Evolutionary conservation across 768 basidiomycete genomes (phyloP), one percentile per base, ranked within the genome.

Genomic region (Serpula lacrymans): DNA sequence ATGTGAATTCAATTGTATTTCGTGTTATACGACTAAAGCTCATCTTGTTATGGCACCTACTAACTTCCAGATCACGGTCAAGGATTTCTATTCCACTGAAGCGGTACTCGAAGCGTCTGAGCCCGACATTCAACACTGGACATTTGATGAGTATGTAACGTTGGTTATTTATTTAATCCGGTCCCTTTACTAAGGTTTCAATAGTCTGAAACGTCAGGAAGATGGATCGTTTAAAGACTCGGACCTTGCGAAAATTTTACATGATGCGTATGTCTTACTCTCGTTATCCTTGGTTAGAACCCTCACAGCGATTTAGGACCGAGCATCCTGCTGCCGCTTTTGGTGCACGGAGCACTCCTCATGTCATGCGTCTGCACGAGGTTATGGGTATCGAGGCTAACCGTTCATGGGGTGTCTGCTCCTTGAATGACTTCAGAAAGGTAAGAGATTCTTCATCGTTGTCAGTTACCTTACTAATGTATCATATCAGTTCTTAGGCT

Each of bases 311-410:
- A 17, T 41, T 5, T 46, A 88, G 85, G 11, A 87, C 84, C 1
- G 78, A 82, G 45, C 73, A 82, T 45, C 75, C 82, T 31, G 89
- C 88, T 7, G 80, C 67, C 37, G 71, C 80, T 12, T 91, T 90
- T 65, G 69, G 83, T 41, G 89, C 88, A 16, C 77, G 84, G 14
- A 78, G 83, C 5, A 89, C 84, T 2, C 89, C 89, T 34, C 71
- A 60, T n/a, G 60, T 74, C 34, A 85, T 91, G 82, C 78, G 74
- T 30, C 54, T 89, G 18, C 76, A 89, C 46, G 90, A 93, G 56
- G 70, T 90, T 28, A 84, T 92, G 85, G 87, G 87, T 29, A 90
- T 92, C 33, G 79, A 85, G 50, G 71, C 82, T 42, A 84, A 77
- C 53, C 75, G 89, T 22, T 48, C 55, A 16, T 93, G 88, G 88